These are phyloP conservation scores for Nadsonia fulvescens DNA, from an alignment of 805 yeast genomes.

Conservation along the genomic window DNA sequence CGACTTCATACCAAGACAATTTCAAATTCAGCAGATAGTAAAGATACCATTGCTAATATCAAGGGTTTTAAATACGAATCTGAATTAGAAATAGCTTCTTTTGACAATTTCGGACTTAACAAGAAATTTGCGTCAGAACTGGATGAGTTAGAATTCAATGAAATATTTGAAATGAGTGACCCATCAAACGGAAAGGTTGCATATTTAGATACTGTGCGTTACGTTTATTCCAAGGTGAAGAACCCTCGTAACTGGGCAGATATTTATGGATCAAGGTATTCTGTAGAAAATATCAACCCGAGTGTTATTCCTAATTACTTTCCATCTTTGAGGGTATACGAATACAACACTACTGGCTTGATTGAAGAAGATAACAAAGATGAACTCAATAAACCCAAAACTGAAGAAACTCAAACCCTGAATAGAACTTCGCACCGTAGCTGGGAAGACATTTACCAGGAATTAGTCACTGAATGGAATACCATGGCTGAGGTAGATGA, in stretches of 20 bases:
- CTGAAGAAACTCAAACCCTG: constrained; percentile 27
- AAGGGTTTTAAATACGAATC: not conserved
- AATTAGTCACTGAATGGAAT: constrained; percentile 4
- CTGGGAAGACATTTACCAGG: constrained; percentile 20
- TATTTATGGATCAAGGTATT: constrained; percentile 31
- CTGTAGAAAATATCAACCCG: constrained; percentile 51
- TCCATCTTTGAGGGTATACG: constrained; percentile 75
- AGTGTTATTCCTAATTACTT: constrained; percentile 74
- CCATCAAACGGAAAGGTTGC: constrained; percentile 43
- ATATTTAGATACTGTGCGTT: constrained; percentile 42
- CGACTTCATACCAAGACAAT: constrained; percentile 4
- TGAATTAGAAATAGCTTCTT: constrained; percentile 1
- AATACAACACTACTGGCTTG: constrained; percentile 52
- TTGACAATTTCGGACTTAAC: no score
- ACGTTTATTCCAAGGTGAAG: constrained; percentile 29
- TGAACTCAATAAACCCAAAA: constrained; percentile 1
- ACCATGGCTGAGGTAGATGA: not conserved
- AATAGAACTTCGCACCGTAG: constrained; percentile 32
- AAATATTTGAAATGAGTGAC: constrained; percentile 1
- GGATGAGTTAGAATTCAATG: no score
- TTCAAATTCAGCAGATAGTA: constrained; percentile 3
- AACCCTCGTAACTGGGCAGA: constrained; percentile 15
- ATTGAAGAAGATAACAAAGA: constrained; percentile 11
- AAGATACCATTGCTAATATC: constrained; percentile 1
- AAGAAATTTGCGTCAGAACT: no score